phyloP scores from a whole-genome alignment of 2,329 filamentous ascomycete genomes.

The Fusarium sarcochroum region DNA sequence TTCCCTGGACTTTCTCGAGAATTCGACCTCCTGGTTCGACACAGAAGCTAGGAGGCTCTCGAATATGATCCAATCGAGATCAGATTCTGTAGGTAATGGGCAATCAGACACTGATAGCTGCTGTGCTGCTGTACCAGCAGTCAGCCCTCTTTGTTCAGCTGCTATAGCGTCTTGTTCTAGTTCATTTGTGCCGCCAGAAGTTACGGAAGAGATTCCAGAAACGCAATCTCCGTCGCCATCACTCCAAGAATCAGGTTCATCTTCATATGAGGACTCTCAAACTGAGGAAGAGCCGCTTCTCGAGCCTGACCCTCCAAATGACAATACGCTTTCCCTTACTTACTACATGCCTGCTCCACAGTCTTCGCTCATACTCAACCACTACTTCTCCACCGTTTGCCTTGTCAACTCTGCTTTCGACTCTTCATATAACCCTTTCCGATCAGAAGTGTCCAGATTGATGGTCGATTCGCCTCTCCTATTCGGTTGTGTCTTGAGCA shows the following conservation, averaged over 20 bases:
- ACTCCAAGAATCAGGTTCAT: neutral
- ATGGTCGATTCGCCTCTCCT: constrained; percentile 22
- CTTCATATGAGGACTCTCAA: neutral
- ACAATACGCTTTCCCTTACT: neutral
- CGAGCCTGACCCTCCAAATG: too few relatives aligned
- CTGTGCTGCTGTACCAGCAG: neutral
- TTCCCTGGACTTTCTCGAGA: fast-evolving
- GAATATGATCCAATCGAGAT: neutral
- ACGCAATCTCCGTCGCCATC: fast-evolving
- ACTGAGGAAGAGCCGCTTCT: neutral
- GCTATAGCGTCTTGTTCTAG: neutral
- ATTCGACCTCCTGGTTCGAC: neutral
- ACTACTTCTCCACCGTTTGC: constrained; percentile 33
- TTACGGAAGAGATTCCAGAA: fast-evolving
- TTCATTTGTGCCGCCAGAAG: neutral
- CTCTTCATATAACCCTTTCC: constrained; percentile 24
- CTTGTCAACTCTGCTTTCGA: constrained; percentile 33
- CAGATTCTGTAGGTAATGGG: neutral
- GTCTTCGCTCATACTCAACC: constrained; percentile 10
- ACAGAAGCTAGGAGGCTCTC: neutral
- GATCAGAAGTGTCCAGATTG: constrained; percentile 32
- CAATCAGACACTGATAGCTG: neutral
- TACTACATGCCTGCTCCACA: constrained; percentile 10
- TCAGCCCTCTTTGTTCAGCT: neutral
- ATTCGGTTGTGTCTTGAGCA: constrained; percentile 28